Conservation (phyloP, 164 flowering plant species). For the Magnolia sinica region DNA sequence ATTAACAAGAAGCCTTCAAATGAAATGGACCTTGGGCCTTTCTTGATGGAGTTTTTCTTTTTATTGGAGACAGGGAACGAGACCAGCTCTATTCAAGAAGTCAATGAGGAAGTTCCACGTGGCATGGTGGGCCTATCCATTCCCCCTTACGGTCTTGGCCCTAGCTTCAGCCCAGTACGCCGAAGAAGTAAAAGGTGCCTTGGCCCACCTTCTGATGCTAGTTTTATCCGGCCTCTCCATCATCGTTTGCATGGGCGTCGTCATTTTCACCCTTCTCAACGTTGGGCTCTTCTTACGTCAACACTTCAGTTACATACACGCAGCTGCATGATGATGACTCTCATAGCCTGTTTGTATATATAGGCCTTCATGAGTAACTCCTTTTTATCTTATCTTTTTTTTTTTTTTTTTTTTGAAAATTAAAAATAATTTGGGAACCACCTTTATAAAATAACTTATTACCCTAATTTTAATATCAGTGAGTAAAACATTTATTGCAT, state of each 20-base stretch:
- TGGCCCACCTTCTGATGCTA: conserved; percentile 24
- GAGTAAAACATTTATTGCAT: no score
- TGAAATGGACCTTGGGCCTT: no score
- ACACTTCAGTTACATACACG: no score
- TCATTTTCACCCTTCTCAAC: conserved; percentile 26
- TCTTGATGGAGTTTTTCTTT: not conserved
- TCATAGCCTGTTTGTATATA: no score
- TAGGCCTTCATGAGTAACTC: no score
- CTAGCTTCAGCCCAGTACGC: conserved; percentile 37
- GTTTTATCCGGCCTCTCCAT: conserved; percentile 24
- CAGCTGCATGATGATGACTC: conserved; percentile 11
- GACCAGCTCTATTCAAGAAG: conserved; percentile 47
- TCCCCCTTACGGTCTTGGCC: conserved; percentile 34
- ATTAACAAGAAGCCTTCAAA: no score
- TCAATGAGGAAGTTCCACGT: conserved; percentile 41
- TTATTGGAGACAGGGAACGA: conserved; percentile 23
- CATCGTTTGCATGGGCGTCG: conserved; percentile 21
- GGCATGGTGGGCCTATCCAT: conserved; percentile 52
- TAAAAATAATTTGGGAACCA: no score
- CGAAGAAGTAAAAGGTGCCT: conserved; percentile 21
- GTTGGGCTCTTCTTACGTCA: conserved; percentile 13
- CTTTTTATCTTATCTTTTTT: no score
- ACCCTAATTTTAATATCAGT: no score
- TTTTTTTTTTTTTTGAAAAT: no score
- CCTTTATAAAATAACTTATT: no score